phyloP scores from a whole-genome alignment of 2,329 filamentous ascomycete species.

The Albifimbria verrucaria region DNA sequence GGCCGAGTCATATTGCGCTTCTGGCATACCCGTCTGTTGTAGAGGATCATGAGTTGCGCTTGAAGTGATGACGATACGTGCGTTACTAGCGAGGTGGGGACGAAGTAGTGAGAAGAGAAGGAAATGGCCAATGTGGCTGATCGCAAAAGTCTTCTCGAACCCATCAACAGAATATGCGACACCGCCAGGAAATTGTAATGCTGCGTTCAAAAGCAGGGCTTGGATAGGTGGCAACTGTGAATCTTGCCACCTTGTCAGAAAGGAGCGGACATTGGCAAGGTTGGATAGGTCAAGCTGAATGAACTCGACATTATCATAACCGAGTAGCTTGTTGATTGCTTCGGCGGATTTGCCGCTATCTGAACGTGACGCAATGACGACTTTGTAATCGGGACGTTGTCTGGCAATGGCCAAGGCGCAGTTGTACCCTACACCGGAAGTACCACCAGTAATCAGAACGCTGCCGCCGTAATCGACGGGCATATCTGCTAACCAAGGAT shows the following conservation, averaged over 20 bases:
- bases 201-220: conserved; percentile 22
- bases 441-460: conserved; percentile 46
- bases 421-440: conserved; percentile 39
- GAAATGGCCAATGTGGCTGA: conserved; percentile 48
- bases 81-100: conserved; percentile 32
- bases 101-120: conserved; percentile 45
- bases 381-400: conserved; percentile 33
- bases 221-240: conserved; percentile 36
- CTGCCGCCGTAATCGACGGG: not conserved
- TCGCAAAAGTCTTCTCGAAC: conserved; percentile 45
- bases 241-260: conserved; percentile 30
- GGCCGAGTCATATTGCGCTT: conserved; percentile 3
- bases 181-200: conserved; percentile 30
- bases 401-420: conserved; percentile 36
- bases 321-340: conserved; percentile 37
- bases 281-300: conserved; percentile 40
- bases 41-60: conserved; percentile 46
- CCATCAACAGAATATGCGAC: conserved; percentile 34
- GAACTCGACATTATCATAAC: conserved; percentile 37
- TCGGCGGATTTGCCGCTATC: conserved; percentile 36
- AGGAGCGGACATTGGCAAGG: conserved; percentile 35
- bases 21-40: conserved; percentile 3
- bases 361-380: conserved; percentile 41
- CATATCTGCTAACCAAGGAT: too few relatives aligned
- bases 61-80: conserved; percentile 41